These are phyloP conservation scores for Eutypella sp. DNA, from an alignment of 2,329 filamentous ascomycete species.

Conservation along the genomic window DNA sequence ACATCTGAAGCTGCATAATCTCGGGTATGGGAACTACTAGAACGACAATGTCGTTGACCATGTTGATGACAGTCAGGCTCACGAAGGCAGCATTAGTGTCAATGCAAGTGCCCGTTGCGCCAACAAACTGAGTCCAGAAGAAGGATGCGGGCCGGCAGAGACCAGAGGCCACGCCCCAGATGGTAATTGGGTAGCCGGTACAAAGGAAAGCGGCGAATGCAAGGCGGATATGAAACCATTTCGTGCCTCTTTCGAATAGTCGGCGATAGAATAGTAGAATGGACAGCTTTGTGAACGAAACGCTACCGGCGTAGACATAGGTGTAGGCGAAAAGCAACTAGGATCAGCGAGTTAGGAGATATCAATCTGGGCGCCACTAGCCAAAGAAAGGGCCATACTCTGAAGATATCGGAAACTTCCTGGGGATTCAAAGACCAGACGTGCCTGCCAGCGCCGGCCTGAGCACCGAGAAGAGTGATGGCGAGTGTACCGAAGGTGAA, in stretches of 20 bases:
- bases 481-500: conserved; percentile 15
- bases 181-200: conserved; percentile 20
- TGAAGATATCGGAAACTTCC: conserved; percentile 13
- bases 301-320: conserved; percentile 24
- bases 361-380: no score
- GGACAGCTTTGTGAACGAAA: conserved; percentile 26
- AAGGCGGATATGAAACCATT: conserved; percentile 18
- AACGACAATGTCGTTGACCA: conserved; percentile 27
- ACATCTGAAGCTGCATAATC: conserved; percentile 26
- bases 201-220: conserved; percentile 17
- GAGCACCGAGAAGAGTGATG: conserved; percentile 16
- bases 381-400: conserved; percentile 8
- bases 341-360: not conserved
- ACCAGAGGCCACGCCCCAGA: conserved; percentile 15
- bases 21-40: conserved; percentile 25
- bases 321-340: conserved; percentile 27
- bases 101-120: conserved; percentile 20
- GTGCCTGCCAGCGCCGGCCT: conserved; percentile 17
- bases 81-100: conserved; percentile 20
- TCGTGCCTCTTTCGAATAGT: conserved; percentile 24
- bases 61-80: conserved; percentile 21
- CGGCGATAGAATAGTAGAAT: conserved; percentile 28
- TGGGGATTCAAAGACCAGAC: conserved; percentile 13
- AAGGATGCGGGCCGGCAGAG: conserved; percentile 17
- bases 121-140: conserved; percentile 22